A percentile compares a stretch with the other conserved stretches of the same genome.
These are phyloP conservation scores for Neurospora sp. DNA, from an alignment of 495 filamentous ascomycete species.

Conservation along the genomic window DNA sequence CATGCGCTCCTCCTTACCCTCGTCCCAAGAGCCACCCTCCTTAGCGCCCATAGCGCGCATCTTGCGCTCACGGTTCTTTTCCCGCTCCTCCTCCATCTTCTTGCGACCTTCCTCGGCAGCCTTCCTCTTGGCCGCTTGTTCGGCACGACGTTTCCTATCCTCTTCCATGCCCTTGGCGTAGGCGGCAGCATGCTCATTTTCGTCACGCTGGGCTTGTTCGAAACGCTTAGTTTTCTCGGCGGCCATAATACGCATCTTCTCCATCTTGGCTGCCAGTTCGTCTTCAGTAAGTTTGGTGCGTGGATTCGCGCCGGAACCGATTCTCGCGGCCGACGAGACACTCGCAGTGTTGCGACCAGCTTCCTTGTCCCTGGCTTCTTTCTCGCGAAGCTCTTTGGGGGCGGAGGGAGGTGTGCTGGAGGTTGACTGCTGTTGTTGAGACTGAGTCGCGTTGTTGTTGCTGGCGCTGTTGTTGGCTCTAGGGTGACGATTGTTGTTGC, in stretches of 20 bases:
- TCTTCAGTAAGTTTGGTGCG: slow-evolving; percentile 43
- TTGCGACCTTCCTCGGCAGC: slow-evolving; percentile 31
- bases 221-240: slow-evolving; percentile 38
- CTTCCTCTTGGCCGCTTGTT: slow-evolving; percentile 28
- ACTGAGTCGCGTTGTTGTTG: slow-evolving; percentile 1
- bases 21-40: slow-evolving; percentile 36
- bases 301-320: slow-evolving; percentile 37
- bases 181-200: slow-evolving; percentile 38
- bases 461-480: not conserved
- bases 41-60: slow-evolving; percentile 33
- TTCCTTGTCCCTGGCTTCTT: not conserved
- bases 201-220: slow-evolving; percentile 41
- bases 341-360: slow-evolving; percentile 18
- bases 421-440: not conserved
- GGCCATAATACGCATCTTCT: slow-evolving; percentile 36
- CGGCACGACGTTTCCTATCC: slow-evolving; percentile 32
- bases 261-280: slow-evolving; percentile 42
- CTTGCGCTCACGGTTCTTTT: slow-evolving; percentile 37
- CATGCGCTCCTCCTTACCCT: slow-evolving; percentile 28
- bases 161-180: slow-evolving; percentile 41
- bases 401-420: slow-evolving; percentile 1
- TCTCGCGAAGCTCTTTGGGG: slow-evolving; percentile 2
- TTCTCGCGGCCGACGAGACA: slow-evolving; percentile 22
- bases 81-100: slow-evolving; percentile 40
- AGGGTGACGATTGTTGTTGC: slow-evolving; percentile 3